Base-by-base conservation (phyloP, 75 land plant genomes). In the Pseudotsuga menziesii region DNA sequence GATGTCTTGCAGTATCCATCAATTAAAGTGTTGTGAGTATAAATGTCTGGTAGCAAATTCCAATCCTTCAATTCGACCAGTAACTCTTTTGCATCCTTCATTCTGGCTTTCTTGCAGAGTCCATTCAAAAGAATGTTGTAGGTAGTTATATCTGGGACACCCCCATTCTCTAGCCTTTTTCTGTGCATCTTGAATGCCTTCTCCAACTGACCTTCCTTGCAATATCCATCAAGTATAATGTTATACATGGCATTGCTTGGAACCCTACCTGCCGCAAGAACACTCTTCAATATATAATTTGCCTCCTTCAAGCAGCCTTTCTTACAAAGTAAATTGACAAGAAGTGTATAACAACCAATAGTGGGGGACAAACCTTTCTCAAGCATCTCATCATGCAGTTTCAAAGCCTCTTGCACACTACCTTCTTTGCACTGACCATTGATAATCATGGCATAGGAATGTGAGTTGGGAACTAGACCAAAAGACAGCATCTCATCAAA, bases 151-250 rank as follows among this genome's bases (percentile, higher is more conserved):
- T 56, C 86, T 0, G 93, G 91, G 7, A 25, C 25, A 48, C 83
- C 58, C n/a, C 80, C 84, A 26, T 70, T 41, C 27, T 32, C 55
- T 57, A 77, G 27, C 87, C 87, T 83, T 56, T 83, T 79, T 27
- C 78, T 78, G 72, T 81, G 88, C 6, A 81, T 72, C 44, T 57
- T 55, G 57, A 84, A 78, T 13, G 91, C 91, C 61, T 81, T 84
- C 35, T 87, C 86, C 20, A 91, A 36, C 61, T 80, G 76, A 26
- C 86, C 84, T 36, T 44, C 80, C 74, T 87, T 91, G 79, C 91
- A 94, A 56, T 88, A 94, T 73, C 88, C 94, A 80, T 80, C 59
- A 20, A 96, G 86, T 55, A 96, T 62, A 56, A 77, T 80, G 63
- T 76, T 81, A 36, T 80, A 83, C 16, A 81, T 85, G 48, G 73